These are phyloP conservation scores for Penicillium soppii DNA, from an alignment of 495 filamentous ascomycete species.

Conservation along the genomic window DNA sequence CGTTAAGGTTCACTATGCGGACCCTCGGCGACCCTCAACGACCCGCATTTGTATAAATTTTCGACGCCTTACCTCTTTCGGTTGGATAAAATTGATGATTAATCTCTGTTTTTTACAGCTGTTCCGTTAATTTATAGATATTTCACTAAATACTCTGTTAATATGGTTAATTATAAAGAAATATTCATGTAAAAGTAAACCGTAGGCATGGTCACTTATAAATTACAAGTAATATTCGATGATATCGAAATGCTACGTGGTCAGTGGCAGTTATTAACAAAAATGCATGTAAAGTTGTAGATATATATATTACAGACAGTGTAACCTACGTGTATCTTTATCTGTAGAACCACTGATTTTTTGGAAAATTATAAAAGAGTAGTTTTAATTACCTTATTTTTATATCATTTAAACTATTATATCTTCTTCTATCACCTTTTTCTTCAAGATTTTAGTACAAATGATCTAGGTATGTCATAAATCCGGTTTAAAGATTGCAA, in stretches of 20 bases:
- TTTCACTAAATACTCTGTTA: slow-evolving; percentile 1
- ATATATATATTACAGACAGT: background rate
- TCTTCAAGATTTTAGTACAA: background rate
- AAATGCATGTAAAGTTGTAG: background rate
- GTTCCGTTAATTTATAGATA: background rate
- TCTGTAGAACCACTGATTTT: background rate
- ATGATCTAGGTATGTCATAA: background rate
- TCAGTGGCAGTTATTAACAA: background rate
- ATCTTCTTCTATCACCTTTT: background rate
- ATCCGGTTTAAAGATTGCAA: background rate
- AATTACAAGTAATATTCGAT: background rate
- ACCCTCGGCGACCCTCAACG: background rate
- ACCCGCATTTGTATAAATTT: background rate
- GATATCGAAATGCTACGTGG: background rate
- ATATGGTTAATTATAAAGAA: background rate
- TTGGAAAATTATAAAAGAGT: background rate
- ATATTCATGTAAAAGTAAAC: background rate
- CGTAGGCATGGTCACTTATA: background rate
- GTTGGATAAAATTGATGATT: slow-evolving; percentile 1
- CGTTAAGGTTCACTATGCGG: background rate
- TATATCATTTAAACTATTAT: background rate
- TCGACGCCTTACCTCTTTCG: slow-evolving; percentile 1
- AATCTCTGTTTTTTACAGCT: slow-evolving; percentile 3
- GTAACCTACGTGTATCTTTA: background rate
- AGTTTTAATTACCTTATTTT: background rate